Evolutionary conservation across 2,329 filamentous ascomycete species (phyloP).

Genomic region (Gremmenia infestans): DNA sequence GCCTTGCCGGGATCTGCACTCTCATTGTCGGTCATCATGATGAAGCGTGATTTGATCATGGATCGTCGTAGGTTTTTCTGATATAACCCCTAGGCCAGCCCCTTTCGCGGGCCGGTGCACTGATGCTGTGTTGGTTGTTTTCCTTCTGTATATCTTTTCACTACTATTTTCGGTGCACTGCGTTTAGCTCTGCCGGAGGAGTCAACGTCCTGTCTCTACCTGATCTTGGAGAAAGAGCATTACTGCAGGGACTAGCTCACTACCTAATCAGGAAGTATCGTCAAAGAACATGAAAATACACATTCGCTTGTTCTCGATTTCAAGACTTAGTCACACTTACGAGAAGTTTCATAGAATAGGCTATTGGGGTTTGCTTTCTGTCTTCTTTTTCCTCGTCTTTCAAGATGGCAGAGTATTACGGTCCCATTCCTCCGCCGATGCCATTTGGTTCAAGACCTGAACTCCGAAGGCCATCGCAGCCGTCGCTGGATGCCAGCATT

Average conservation of each 20-base stretch:
- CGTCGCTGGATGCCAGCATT: slow-evolving; percentile 27
- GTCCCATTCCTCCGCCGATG: slow-evolving; percentile 23
- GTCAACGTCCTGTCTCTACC: slow-evolving; percentile 7
- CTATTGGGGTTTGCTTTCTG: not conserved
- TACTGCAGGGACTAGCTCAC: not conserved
- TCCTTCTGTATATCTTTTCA: not conserved
- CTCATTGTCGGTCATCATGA: slow-evolving; percentile 10
- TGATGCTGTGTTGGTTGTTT: not conserved
- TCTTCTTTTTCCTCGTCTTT: not conserved
- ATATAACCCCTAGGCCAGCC: not conserved
- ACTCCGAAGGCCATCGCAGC: slow-evolving; percentile 28
- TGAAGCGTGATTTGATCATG: slow-evolving; percentile 10
- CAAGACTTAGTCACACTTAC: not conserved
- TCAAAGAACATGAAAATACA: slow-evolving; percentile 9
- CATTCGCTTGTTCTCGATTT: slow-evolving; percentile 2
- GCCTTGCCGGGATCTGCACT: slow-evolving; percentile 14
- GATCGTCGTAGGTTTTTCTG: not conserved
- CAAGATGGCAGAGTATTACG: slow-evolving; percentile 23
- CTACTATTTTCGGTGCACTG: slow-evolving; percentile 5
- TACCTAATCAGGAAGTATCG: slow-evolving; percentile 5
- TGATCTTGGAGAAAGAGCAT: slow-evolving; percentile 2
- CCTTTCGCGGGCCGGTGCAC: not conserved
- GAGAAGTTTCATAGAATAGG: not conserved
- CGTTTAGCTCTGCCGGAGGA: slow-evolving; percentile 9
- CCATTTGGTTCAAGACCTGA: slow-evolving; percentile 24